These are phyloP conservation scores for Colletotrichum truncatum DNA, from an alignment of 2,329 filamentous ascomycete genomes.

Conservation along the genomic window DNA sequence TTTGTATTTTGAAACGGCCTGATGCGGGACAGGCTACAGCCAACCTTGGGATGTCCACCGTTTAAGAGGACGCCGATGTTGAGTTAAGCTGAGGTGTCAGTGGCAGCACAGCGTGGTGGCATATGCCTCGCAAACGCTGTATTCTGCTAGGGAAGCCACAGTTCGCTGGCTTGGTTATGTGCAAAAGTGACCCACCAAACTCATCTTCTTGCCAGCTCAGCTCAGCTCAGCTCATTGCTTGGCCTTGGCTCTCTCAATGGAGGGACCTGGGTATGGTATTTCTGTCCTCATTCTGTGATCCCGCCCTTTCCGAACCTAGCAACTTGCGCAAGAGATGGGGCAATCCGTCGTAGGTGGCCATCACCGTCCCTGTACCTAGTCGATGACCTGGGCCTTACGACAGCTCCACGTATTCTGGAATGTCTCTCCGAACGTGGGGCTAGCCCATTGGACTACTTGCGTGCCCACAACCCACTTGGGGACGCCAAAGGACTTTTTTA, in stretches of 20 bases:
- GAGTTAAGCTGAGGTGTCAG: neutral
- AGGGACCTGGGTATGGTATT: neutral
- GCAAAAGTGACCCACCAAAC: neutral
- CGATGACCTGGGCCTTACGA: slow-evolving; percentile 11
- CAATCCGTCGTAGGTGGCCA: slow-evolving; percentile 14
- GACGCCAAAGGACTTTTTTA: neutral
- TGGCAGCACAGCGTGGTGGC: neutral
- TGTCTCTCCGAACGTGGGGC: slow-evolving; percentile 3
- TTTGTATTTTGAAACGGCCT: slow-evolving; percentile 23
- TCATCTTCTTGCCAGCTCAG: slow-evolving; percentile 4
- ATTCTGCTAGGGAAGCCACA: neutral
- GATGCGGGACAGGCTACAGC: slow-evolving; percentile 12
- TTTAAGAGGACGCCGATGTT: neutral
- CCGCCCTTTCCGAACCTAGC: slow-evolving; percentile 28
- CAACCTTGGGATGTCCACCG: slow-evolving; percentile 6
- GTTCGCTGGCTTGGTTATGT: slow-evolving; percentile 1
- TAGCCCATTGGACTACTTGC: slow-evolving; percentile 1
- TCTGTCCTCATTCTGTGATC: slow-evolving; percentile 3
- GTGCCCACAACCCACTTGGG: slow-evolving; percentile 5
- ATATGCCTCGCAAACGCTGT: slow-evolving; percentile 4
- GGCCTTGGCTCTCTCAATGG: too few species aligned
- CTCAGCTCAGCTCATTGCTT: neutral
- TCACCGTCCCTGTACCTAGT: slow-evolving; percentile 14
- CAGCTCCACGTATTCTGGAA: slow-evolving; percentile 24
- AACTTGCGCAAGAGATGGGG: neutral